Conservation (phyloP, 2,329 filamentous ascomycete species). For the Torrubiellomyces zombiae region DNA sequence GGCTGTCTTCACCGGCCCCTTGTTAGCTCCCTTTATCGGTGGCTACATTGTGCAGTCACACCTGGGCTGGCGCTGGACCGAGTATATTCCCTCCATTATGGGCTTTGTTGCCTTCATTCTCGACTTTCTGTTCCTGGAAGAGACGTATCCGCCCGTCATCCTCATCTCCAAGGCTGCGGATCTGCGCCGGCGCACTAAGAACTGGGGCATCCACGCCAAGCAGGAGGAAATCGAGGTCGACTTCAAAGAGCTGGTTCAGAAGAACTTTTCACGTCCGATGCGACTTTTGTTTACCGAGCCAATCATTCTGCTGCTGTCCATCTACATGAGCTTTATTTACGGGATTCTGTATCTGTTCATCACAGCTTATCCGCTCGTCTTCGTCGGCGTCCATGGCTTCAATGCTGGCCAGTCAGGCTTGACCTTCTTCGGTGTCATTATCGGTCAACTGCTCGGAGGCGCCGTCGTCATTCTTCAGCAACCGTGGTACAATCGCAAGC, state of each 20-base stretch:
- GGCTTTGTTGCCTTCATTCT: constrained; percentile 42
- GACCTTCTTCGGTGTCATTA: constrained; percentile 73
- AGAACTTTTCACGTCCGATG: constrained; percentile 51
- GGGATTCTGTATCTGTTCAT: constrained; percentile 71
- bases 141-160: constrained; percentile 55
- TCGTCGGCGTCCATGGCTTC: constrained; percentile 56
- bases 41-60: constrained; percentile 47
- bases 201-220: constrained; percentile 57
- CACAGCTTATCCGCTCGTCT: constrained; percentile 71
- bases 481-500: constrained; percentile 51
- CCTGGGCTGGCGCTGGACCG: constrained; percentile 59
- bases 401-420: constrained; percentile 54
- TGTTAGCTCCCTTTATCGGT: constrained; percentile 52
- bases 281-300: constrained; percentile 51
- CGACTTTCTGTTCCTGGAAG: constrained; percentile 45
- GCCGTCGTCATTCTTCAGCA: constrained; percentile 44
- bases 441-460: constrained; percentile 54
- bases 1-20: constrained; percentile 46
- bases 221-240: constrained; percentile 57
- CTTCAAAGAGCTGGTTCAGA: constrained; percentile 42
- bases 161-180: constrained; percentile 43
- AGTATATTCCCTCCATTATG: constrained; percentile 47
- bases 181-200: constrained; percentile 44
- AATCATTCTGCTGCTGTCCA: constrained; percentile 48
- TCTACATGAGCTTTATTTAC: constrained; percentile 65